These are phyloP conservation scores for Drechslerella dactyloides DNA, from an alignment of 2,329 filamentous ascomycete species.

Conservation along the genomic window DNA sequence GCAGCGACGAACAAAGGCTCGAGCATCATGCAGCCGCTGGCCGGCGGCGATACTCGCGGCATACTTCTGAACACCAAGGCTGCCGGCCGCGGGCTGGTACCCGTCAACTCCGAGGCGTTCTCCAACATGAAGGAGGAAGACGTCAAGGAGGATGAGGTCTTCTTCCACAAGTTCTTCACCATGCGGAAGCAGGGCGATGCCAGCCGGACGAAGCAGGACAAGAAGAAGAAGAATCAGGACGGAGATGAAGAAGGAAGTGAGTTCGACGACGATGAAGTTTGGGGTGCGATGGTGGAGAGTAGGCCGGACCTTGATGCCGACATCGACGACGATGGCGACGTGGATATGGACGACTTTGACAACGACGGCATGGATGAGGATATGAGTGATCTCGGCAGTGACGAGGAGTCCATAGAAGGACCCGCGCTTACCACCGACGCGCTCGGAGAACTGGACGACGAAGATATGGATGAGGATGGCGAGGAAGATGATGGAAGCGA, in stretches of 20 bases:
- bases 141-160: constrained; percentile 87
- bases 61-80: constrained; percentile 65
- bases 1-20: constrained; percentile 71
- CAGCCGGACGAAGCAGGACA: constrained; percentile 64
- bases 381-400: constrained; percentile 58
- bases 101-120: constrained; percentile 86
- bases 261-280: constrained; percentile 69
- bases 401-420: constrained; percentile 56
- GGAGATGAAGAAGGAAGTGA: constrained; percentile 59
- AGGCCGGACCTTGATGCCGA: constrained; percentile 76
- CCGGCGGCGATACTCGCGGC: constrained; percentile 65
- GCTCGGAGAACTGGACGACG: constrained; percentile 62
- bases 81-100: constrained; percentile 64
- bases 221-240: constrained; percentile 66
- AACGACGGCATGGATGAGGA: constrained; percentile 61
- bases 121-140: constrained; percentile 90
- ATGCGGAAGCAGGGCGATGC: constrained; percentile 65
- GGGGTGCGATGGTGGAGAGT: constrained; percentile 85
- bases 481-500: constrained; percentile 59
- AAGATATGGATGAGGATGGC: constrained; percentile 61
- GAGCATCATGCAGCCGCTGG: constrained; percentile 96
- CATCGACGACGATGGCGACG: constrained; percentile 64
- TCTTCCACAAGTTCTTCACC: constrained; percentile 95
- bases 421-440: constrained; percentile 54
- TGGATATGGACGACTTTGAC: constrained; percentile 65